A percentile compares a stretch with the other conserved stretches of the same genome.
Conservation (phyloP, 176 grass and related monocot genomes). For the Urochloa ruziziensis region DNA sequence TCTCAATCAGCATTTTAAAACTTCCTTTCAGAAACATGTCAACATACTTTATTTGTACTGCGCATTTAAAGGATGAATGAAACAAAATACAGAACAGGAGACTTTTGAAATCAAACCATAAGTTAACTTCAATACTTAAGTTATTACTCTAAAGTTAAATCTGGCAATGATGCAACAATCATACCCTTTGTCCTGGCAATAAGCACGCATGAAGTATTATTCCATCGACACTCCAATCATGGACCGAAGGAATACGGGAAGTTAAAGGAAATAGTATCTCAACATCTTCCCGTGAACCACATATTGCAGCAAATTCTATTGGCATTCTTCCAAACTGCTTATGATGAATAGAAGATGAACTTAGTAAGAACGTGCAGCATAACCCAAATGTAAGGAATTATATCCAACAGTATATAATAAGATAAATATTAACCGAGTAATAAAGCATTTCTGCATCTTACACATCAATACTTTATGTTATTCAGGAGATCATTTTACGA, state of each 20-base stretch:
- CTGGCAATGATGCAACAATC: background rate
- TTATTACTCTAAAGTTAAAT: background rate
- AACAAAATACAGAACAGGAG: background rate
- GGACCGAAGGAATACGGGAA: background rate
- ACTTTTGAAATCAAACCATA: background rate
- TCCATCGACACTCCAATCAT: slow-evolving; percentile 22
- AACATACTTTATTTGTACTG: background rate
- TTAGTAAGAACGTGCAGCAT: background rate
- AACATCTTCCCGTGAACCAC: background rate
- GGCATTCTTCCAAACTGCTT: background rate
- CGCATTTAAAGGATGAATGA: background rate
- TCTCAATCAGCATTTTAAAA: background rate
- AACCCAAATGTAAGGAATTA: background rate
- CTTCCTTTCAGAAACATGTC: background rate
- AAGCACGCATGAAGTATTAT: background rate
- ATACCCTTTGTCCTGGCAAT: background rate
- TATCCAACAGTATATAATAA: background rate
- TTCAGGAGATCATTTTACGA: background rate
- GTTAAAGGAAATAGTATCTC: slow-evolving; percentile 15
- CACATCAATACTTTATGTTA: background rate
- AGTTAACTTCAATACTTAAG: background rate
- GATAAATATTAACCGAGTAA: background rate
- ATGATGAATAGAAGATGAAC: background rate
- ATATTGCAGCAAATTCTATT: background rate
- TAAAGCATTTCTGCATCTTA: too few relatives aligned